Evolutionary conservation across 257 asterid genomes (phyloP).

Genomic region (Ophiorrhiza pumila): DNA sequence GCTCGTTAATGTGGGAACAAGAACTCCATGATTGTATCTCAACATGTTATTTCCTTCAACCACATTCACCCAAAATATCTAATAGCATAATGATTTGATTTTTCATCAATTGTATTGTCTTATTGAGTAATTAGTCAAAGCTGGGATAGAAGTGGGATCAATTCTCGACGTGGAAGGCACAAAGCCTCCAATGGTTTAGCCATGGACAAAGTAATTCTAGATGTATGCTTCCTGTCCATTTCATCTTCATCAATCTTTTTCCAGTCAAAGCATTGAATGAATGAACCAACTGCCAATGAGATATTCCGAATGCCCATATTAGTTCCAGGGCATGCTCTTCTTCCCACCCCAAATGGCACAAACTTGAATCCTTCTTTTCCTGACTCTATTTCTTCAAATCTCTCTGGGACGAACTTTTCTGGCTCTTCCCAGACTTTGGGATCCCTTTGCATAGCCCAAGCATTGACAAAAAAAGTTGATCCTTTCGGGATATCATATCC

Average conservation of each 20-base stretch:
- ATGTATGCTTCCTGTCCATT: background rate
- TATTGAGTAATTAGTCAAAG: too few relatives aligned
- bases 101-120: too few relatives aligned
- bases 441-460: conserved; percentile 8
- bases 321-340: conserved; percentile 24
- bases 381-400: conserved; percentile 14
- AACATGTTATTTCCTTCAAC: too few relatives aligned
- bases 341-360: conserved; percentile 22
- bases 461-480: conserved; percentile 19
- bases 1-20: too few relatives aligned
- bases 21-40: too few relatives aligned
- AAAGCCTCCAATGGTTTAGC: background rate
- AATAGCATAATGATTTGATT: too few relatives aligned
- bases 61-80: too few relatives aligned
- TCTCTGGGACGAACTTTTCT: conserved; percentile 15
- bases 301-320: conserved; percentile 8
- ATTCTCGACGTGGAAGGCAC: background rate
- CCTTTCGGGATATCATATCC: conserved; percentile 14
- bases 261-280: conserved; percentile 22
- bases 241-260: background rate
- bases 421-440: conserved; percentile 21
- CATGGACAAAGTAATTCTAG: background rate
- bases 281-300: conserved; percentile 9
- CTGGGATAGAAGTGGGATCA: too few relatives aligned
- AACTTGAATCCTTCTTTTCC: conserved; percentile 13